Evolutionary conservation across 768 basidiomycete species (phyloP).

Genomic region (Leccinum obscurum): DNA sequence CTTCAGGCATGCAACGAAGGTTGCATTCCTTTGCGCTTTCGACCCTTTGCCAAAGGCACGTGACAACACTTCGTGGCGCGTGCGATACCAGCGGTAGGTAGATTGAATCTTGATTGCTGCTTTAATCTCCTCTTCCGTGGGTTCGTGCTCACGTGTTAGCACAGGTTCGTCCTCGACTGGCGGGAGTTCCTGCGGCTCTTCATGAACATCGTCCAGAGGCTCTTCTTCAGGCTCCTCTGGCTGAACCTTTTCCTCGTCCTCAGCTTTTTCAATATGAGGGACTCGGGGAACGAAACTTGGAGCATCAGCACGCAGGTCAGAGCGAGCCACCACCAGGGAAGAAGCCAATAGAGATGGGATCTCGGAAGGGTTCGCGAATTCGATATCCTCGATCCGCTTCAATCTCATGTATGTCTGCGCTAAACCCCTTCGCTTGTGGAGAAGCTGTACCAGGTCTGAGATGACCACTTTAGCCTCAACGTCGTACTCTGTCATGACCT

Average conservation of each 20-base stretch:
- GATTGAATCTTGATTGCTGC: conserved; percentile 28
- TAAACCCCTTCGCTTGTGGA: conserved; percentile 17
- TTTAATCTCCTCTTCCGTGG: conserved; percentile 27
- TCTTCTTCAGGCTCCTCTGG: not conserved
- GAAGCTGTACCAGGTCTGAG: conserved; percentile 25
- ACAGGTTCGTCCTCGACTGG: conserved; percentile 14
- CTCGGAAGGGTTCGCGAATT: conserved; percentile 31
- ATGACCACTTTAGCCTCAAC: conserved; percentile 6
- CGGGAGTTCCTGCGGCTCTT: conserved; percentile 13
- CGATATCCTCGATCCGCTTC: conserved; percentile 30
- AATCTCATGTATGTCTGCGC: not conserved
- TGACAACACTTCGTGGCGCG: not conserved
- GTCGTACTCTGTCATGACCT: conserved; percentile 16
- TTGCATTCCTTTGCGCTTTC: conserved; percentile 20
- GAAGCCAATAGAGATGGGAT: conserved; percentile 31
- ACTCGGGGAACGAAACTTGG: conserved; percentile 19
- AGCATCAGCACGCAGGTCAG: conserved; percentile 16
- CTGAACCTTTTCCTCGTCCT: conserved; percentile 3
- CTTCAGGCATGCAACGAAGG: conserved; percentile 33
- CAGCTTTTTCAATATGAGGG: not conserved
- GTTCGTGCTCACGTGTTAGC: conserved; percentile 18
- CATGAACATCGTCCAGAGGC: conserved; percentile 7
- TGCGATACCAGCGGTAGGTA: conserved; percentile 13
- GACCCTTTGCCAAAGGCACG: conserved; percentile 17
- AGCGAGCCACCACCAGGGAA: conserved; percentile 13